Percentiles rank a stretch among this genome's conserved stretches.
Evolutionary conservation across 2,329 filamentous ascomycete species (phyloP).

Genomic region (Fusarium sambucinum): DNA sequence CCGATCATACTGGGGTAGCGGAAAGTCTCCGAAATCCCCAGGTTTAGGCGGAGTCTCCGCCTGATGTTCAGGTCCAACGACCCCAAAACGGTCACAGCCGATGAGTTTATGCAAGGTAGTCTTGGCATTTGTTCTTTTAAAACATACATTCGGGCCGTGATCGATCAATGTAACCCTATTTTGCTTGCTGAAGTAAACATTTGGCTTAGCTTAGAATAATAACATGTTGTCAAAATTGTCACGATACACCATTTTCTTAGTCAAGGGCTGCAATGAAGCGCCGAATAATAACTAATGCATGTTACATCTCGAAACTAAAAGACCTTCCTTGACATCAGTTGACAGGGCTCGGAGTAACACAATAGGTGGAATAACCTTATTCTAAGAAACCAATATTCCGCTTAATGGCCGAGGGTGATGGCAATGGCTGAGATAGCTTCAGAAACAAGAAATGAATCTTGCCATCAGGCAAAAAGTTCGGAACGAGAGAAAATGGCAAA

Average conservation of each 20-base stretch:
- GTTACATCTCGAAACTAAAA: neutral
- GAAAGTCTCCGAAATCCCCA: neutral
- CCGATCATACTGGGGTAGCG: neutral
- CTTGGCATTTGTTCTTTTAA: neutral
- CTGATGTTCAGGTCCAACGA: neutral
- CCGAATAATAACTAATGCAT: neutral
- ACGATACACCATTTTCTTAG: neutral
- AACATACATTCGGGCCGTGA: neutral
- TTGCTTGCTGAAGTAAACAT: neutral
- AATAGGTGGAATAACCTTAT: neutral
- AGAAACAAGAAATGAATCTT: neutral
- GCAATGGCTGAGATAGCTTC: neutral
- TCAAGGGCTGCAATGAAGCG: neutral
- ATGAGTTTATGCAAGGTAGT: neutral
- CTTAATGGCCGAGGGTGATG: neutral
- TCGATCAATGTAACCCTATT: neutral
- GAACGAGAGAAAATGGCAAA: neutral
- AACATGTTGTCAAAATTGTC: neutral
- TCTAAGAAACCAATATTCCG: neutral
- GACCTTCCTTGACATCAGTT: neutral
- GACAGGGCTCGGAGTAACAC: neutral
- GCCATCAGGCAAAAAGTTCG: neutral
- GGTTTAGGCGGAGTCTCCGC: neutral
- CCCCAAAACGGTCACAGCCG: neutral
- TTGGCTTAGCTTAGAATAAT: too few species aligned